phyloP scores from a whole-genome alignment of 2,329 filamentous ascomycete genomes.

The Ophiocordyceps sinensis region DNA sequence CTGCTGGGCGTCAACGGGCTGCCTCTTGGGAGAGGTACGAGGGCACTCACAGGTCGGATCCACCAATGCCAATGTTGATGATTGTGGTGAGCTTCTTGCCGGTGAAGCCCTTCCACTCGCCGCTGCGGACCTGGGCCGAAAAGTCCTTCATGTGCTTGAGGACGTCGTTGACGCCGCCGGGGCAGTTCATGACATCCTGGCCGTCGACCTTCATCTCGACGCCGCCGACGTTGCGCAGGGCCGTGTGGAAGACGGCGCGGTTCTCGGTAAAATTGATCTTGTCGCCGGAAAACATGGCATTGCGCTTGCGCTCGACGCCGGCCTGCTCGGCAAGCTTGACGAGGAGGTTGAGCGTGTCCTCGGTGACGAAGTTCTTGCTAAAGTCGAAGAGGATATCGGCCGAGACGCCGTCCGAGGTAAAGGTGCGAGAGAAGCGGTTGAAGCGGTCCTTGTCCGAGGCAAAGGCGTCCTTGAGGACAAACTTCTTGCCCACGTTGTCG shows the following conservation, averaged over 20 bases:
- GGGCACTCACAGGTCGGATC: constrained; percentile 81
- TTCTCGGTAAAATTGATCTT: constrained; percentile 99
- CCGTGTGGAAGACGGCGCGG: constrained; percentile 89
- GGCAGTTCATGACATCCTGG: constrained; percentile 78
- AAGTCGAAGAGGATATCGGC: constrained; percentile 95
- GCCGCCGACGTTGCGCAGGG: constrained; percentile 78
- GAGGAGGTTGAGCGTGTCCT: constrained; percentile 78
- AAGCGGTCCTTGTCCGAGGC: constrained; percentile 78
- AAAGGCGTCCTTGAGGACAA: constrained; percentile 89
- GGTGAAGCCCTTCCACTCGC: constrained; percentile 92
- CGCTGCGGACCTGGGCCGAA: constrained; percentile 83
- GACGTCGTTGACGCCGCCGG: constrained; percentile 79
- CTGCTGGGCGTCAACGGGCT: constrained; percentile 25
- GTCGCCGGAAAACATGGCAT: constrained; percentile 94
- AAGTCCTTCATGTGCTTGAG: constrained; percentile 98
- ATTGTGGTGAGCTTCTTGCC: constrained; percentile 96
- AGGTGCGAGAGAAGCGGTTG: constrained; percentile 76
- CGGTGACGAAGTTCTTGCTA: constrained; percentile 95
- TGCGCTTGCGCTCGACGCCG: constrained; percentile 79
- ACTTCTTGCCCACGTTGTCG: constrained; percentile 70
- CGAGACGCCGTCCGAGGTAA: constrained; percentile 67
- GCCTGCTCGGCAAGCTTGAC: constrained; percentile 87
- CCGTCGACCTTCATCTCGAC: constrained; percentile 77
- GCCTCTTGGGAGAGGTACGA: no score
- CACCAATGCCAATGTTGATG: constrained; percentile 95